Evolutionary conservation across 2,329 filamentous ascomycete species (phyloP).

Genomic region (Xylariaceae sp.): DNA sequence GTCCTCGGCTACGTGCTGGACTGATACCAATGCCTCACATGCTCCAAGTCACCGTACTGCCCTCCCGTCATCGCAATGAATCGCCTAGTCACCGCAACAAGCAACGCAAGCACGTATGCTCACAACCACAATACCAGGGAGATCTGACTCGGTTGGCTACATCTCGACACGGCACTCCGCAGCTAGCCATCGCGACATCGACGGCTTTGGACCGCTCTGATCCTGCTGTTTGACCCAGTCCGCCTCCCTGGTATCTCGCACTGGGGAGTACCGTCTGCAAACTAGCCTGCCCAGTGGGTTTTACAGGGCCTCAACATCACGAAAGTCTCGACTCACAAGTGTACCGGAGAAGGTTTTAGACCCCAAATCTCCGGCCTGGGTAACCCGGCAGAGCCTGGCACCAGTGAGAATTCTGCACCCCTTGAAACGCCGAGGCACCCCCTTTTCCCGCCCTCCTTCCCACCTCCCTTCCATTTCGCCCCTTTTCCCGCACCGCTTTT

Average conservation of each 20-base stretch:
- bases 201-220: slow-evolving; percentile 12
- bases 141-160: slow-evolving; percentile 30
- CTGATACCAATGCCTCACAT: background rate
- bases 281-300: slow-evolving; percentile 15
- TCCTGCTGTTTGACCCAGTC: slow-evolving; percentile 10
- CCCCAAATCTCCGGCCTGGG: slow-evolving; percentile 23
- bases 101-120: slow-evolving; percentile 1
- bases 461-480: slow-evolving; percentile 2
- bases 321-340: slow-evolving; percentile 16
- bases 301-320: slow-evolving; percentile 15
- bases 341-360: slow-evolving; percentile 25
- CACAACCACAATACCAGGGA: background rate
- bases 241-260: slow-evolving; percentile 19
- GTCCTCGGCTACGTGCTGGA: background rate
- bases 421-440: slow-evolving; percentile 30
- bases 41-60: too few relatives aligned
- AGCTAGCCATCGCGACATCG: slow-evolving; percentile 8
- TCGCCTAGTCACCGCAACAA: background rate
- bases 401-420: slow-evolving; percentile 25
- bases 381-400: slow-evolving; percentile 11
- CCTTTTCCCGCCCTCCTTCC: slow-evolving; percentile 18
- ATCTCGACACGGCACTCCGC: slow-evolving; percentile 11
- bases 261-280: slow-evolving; percentile 22
- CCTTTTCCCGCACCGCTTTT: slow-evolving; percentile 18
- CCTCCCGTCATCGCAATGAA: background rate